These are phyloP conservation scores for Triticum aestivum DNA, from an alignment of 176 grass and related monocot species.

Conservation along the genomic window IWGSC_CS_RefSeq_v2.1 NC_057802.1:394741622-394742121, in stretches of 20 bases:
- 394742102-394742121: slow-evolving; percentile 99
- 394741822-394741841: not conserved
- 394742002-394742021: slow-evolving; percentile 24
- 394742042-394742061: slow-evolving; percentile 76
- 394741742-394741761: slow-evolving; percentile 39
- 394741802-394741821: not conserved
- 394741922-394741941: not conserved
- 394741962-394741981: not conserved
- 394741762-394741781: not conserved
- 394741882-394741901: slow-evolving; percentile 5
- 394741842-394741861: not conserved
- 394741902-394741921: not conserved
- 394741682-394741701: slow-evolving; percentile 22
- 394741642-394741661: not conserved
- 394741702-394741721: not conserved
- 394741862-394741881: slow-evolving; percentile 31
- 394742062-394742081: slow-evolving; percentile 99
- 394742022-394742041: not conserved
- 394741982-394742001: slow-evolving; percentile 16
- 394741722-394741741: not conserved
- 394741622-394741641: too few relatives aligned
- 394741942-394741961: slow-evolving; percentile 65
- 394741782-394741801: not conserved
- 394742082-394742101: slow-evolving; percentile 91
- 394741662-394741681: slow-evolving; percentile 38